Conservation (phyloP, 805 yeast species). For the Tetrapisispora fleetii region DNA sequence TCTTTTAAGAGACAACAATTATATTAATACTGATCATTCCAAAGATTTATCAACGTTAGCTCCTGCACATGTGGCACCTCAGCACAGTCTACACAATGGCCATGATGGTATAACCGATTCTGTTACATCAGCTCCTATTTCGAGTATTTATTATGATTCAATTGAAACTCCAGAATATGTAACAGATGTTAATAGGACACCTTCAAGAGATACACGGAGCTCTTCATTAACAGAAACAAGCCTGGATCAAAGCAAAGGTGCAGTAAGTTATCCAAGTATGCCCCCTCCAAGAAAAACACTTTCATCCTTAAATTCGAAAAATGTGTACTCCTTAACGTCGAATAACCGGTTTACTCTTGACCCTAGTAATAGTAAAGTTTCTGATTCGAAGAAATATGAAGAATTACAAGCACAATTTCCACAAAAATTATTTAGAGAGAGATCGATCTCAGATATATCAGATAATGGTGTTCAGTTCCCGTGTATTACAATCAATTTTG, state of each 20-base stretch:
- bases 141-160: conserved; percentile 1
- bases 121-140: background rate
- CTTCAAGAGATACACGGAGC: background rate
- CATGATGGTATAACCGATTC: background rate
- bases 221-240: background rate
- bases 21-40: background rate
- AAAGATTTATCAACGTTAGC: background rate
- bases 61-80: background rate
- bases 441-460: background rate
- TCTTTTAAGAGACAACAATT: no score
- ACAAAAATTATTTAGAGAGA: background rate
- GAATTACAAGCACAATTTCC: background rate
- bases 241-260: background rate
- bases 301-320: background rate
- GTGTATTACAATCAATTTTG: conserved; percentile 1
- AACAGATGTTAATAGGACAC: background rate
- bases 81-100: background rate
- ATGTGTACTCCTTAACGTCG: no score
- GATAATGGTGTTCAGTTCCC: conserved; percentile 2
- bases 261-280: background rate
- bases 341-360: no score
- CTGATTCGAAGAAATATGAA: background rate
- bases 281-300: background rate
- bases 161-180: background rate
- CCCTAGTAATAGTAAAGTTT: background rate